Evolutionary conservation across 331 rosid genomes (phyloP).

Genomic region (Saraca asoca): DNA sequence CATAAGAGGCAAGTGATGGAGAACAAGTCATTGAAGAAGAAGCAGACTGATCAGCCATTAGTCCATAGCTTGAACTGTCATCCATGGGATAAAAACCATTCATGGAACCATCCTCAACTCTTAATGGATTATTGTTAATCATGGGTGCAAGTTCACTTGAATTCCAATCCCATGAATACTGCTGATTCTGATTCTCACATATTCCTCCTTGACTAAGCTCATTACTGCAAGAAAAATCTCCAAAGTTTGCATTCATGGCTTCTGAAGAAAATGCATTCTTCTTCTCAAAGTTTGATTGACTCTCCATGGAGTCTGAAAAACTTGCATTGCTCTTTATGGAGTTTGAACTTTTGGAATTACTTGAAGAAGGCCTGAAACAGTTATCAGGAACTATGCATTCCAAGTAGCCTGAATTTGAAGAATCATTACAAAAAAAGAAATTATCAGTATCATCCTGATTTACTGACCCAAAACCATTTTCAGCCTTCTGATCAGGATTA

Average conservation of each 20-base stretch:
- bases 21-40: constrained; percentile 55
- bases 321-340: constrained; percentile 37
- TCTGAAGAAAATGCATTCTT: constrained; percentile 36
- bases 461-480: constrained; percentile 41
- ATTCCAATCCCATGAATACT: constrained; percentile 53
- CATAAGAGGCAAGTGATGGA: constrained; percentile 56
- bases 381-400: constrained; percentile 95
- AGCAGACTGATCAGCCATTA: constrained; percentile 36
- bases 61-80: constrained; percentile 50
- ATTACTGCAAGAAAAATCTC: constrained; percentile 54
- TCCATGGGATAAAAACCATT: constrained; percentile 48
- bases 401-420: constrained; percentile 77
- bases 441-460: constrained; percentile 40
- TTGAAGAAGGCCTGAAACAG: constrained; percentile 70
- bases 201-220: constrained; percentile 49
- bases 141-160: constrained; percentile 66
- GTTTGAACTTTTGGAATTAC: constrained; percentile 24
- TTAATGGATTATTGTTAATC: constrained; percentile 39
- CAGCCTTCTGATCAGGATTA: constrained; percentile 27
- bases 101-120: constrained; percentile 59
- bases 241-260: constrained; percentile 15
- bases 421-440: constrained; percentile 59
- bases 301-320: constrained; percentile 32
- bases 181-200: constrained; percentile 36
- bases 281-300: constrained; percentile 42